These are phyloP conservation scores for Syzygium oleosum DNA, from an alignment of 345 rosid species.

Conservation along the genomic window DNA sequence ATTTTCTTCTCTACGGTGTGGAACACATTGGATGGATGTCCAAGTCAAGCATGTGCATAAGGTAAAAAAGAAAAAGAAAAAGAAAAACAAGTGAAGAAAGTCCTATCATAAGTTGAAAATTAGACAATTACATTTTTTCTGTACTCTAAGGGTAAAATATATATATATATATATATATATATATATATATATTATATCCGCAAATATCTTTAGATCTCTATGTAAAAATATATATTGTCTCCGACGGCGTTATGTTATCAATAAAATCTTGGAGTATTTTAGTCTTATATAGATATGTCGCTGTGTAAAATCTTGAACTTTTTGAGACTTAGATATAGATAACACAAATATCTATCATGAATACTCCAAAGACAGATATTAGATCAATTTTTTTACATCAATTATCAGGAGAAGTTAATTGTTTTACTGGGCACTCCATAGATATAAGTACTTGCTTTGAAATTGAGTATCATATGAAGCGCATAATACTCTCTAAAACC, in stretches of 20 bases:
- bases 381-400: neutral
- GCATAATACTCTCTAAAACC: neutral
- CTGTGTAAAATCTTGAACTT: neutral
- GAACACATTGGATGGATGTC: neutral
- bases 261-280: neutral
- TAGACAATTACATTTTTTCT: neutral
- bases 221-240: neutral
- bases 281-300: neutral
- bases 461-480: neutral
- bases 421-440: neutral
- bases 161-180: no score
- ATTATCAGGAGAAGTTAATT: no score
- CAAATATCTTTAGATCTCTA: neutral
- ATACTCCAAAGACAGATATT: neutral
- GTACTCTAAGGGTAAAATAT: neutral
- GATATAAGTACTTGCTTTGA: neutral
- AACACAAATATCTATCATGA: neutral
- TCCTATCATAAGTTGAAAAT: neutral
- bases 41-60: neutral
- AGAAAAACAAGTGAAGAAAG: neutral
- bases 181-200: neutral
- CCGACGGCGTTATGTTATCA: neutral
- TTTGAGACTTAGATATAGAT: neutral
- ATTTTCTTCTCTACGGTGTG: neutral
- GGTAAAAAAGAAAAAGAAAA: neutral